These are phyloP conservation scores for Elongisporangium senticosum DNA, from an alignment of 352 stramenopile species.

Conservation along the genomic window DNA sequence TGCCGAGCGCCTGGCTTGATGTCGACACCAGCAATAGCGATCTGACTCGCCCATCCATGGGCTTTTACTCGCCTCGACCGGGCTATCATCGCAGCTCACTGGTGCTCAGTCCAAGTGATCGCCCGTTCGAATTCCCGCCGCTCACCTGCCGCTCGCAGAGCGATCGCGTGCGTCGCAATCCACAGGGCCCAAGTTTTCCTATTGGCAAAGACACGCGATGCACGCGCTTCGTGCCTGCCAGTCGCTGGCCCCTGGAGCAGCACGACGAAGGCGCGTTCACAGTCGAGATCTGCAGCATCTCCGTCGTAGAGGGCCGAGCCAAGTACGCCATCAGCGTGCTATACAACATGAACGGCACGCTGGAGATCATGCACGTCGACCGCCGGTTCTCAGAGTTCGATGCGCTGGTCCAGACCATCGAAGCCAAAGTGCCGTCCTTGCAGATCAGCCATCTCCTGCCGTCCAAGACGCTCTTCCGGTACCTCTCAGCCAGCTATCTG, in stretches of 20 bases:
- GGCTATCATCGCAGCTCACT: conserved; percentile 10
- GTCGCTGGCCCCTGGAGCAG: conserved; percentile 39
- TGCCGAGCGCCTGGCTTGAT: conserved; percentile 65
- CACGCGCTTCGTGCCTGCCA: conserved; percentile 52
- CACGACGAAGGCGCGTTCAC: conserved; percentile 56
- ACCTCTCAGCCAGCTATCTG: conserved; percentile 43
- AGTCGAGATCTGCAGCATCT: conserved; percentile 57
- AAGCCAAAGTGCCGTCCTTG: conserved; percentile 49
- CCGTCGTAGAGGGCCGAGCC: conserved; percentile 35
- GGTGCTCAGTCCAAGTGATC: conserved; percentile 23
- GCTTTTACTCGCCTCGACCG: conserved; percentile 22
- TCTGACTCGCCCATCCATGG: conserved; percentile 20
- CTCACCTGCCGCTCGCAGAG: conserved; percentile 12
- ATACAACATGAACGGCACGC: conserved; percentile 27
- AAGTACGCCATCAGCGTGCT: conserved; percentile 67
- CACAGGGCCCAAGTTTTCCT: background rate
- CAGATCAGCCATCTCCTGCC: conserved; percentile 46
- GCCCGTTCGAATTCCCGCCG: conserved; percentile 13
- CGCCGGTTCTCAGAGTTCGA: conserved; percentile 73
- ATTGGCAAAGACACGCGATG: conserved; percentile 14
- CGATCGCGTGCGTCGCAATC: conserved; percentile 5
- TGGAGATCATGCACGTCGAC: conserved; percentile 43
- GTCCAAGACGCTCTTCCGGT: conserved; percentile 70
- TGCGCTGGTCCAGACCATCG: conserved; percentile 38
- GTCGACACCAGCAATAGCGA: conserved; percentile 18